Conservation (phyloP, 164 flowering plant genomes). For the Vitis amurensis region DNA sequence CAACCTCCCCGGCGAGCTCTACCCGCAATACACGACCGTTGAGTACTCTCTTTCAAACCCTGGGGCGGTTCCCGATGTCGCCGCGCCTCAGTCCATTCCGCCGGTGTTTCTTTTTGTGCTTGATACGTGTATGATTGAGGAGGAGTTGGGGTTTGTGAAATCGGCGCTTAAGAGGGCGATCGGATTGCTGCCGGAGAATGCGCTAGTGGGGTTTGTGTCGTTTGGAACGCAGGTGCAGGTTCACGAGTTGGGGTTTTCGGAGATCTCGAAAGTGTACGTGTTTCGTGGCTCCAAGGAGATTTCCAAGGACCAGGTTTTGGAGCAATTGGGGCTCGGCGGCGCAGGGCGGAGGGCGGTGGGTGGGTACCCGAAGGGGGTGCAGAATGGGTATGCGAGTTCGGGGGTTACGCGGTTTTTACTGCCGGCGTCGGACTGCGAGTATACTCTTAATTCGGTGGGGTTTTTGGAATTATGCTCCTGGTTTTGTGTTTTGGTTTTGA, state of each 20-base stretch:
- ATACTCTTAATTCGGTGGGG: constrained; percentile 66
- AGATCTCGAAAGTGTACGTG: constrained; percentile 81
- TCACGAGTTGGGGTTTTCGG: constrained; percentile 87
- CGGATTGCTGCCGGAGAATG: constrained; percentile 81
- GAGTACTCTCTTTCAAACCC: constrained; percentile 38
- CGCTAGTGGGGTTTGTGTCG: constrained; percentile 80
- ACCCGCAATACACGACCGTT: constrained; percentile 70
- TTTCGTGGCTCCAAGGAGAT: constrained; percentile 85
- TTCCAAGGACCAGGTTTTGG: constrained; percentile 83
- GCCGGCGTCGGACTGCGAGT: constrained; percentile 91
- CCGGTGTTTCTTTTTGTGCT: constrained; percentile 79
- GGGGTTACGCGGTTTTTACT: constrained; percentile 69
- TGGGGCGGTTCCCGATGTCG: no score
- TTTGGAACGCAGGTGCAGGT: constrained; percentile 98
- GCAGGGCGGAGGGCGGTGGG: constrained; percentile 34
- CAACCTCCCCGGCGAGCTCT: constrained; percentile 89
- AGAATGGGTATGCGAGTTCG: constrained; percentile 32
- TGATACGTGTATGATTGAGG: constrained; percentile 87
- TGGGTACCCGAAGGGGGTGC: constrained; percentile 33
- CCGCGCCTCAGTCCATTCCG: constrained; percentile 11
- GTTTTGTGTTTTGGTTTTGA: background rate
- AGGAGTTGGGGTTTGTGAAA: constrained; percentile 78
- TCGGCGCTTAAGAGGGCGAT: constrained; percentile 72
- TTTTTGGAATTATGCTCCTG: background rate
- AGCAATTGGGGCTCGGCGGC: constrained; percentile 71